Evolutionary conservation across 192 early-diverging fungal species (phyloP).

Genomic region (Coemansia sp.): DNA sequence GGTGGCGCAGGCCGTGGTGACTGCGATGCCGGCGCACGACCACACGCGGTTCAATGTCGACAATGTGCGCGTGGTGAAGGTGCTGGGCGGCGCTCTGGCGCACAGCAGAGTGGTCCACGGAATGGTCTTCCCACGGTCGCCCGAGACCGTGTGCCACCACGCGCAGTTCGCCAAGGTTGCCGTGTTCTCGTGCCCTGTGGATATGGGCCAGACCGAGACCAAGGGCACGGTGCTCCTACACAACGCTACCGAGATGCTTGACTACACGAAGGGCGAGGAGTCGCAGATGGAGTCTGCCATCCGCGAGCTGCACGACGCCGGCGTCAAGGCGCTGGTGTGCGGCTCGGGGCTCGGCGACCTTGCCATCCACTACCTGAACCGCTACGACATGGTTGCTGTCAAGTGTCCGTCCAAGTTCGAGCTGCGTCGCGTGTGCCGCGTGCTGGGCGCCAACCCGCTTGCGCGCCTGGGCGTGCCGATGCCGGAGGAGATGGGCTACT

Average conservation of each 20-base stretch:
- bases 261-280: slow-evolving; percentile 96
- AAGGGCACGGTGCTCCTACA: slow-evolving; percentile 98
- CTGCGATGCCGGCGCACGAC: slow-evolving; percentile 85
- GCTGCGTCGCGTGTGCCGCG: slow-evolving; percentile 89
- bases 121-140: slow-evolving; percentile 95
- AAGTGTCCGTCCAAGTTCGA: slow-evolving; percentile 96
- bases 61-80: slow-evolving; percentile 94
- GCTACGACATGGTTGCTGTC: slow-evolving; percentile 85
- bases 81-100: slow-evolving; percentile 86
- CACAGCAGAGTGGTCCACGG: slow-evolving; percentile 90
- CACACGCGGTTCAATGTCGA: slow-evolving; percentile 91
- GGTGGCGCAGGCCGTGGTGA: slow-evolving; percentile 79
- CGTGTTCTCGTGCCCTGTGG: slow-evolving; percentile 91
- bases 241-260: slow-evolving; percentile 94
- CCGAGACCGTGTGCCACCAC: slow-evolving; percentile 71
- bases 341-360: slow-evolving; percentile 90
- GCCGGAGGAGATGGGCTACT: slow-evolving; percentile 97
- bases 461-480: slow-evolving; percentile 90
- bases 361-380: slow-evolving; percentile 92
- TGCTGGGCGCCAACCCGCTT: slow-evolving; percentile 87
- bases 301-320: slow-evolving; percentile 86
- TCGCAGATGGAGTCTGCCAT: slow-evolving; percentile 81
- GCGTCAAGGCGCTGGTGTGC: slow-evolving; percentile 89
- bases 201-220: slow-evolving; percentile 93
- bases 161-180: slow-evolving; percentile 90